Percentiles rank a stretch among this genome's conserved stretches.
Conservation (phyloP, 305 asterid genomes). For the Fraxinus baroniana region DNA sequence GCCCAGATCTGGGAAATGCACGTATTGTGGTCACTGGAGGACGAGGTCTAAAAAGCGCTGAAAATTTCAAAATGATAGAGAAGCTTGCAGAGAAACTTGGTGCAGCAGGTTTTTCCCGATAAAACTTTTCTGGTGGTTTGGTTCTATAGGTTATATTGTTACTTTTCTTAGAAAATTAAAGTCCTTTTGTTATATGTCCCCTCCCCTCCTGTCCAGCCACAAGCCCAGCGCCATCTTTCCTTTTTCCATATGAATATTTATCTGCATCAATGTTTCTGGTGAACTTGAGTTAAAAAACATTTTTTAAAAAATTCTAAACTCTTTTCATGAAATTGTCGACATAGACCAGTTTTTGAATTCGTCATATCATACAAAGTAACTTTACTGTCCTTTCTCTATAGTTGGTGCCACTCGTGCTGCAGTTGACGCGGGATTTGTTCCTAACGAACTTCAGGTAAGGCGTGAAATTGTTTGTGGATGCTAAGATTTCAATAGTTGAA, state of each 20-base stretch:
- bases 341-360: constrained; percentile 8
- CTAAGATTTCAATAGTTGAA: neutral
- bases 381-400: constrained; percentile 29
- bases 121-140: neutral
- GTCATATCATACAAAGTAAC: constrained; percentile 10
- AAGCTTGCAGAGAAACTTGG: constrained; percentile 96
- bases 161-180: neutral
- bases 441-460: constrained; percentile 91
- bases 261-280: constrained; percentile 19
- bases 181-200: neutral
- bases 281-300: neutral
- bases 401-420: constrained; percentile 99
- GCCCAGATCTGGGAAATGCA: constrained; percentile 91
- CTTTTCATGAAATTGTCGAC: neutral
- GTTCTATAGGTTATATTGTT: constrained; percentile 6
- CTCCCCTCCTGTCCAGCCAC: neutral
- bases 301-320: neutral
- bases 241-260: neutral
- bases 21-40: constrained; percentile 85
- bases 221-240: neutral
- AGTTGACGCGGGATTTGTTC: constrained; percentile 94
- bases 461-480: neutral
- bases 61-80: constrained; percentile 88
- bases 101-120: constrained; percentile 72
- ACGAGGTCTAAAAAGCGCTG: constrained; percentile 87